A percentile compares a stretch with the other conserved stretches of the same genome.
phyloP scores from a whole-genome alignment of 2,329 filamentous ascomycete genomes.

The Huntiella omanensis region DNA sequence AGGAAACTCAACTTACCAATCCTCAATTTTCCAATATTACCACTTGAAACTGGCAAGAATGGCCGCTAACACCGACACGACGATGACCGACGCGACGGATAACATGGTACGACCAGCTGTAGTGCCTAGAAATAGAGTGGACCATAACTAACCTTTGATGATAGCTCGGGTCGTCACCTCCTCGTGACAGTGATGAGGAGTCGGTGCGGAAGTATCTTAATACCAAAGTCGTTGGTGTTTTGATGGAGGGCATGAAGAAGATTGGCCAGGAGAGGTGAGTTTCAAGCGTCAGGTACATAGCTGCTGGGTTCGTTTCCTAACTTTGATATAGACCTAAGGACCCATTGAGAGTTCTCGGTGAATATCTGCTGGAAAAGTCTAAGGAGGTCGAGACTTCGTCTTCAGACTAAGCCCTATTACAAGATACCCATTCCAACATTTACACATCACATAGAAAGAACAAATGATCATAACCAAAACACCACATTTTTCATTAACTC shows the following conservation, averaged over 20 bases:
- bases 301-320: background rate
- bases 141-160: too few species aligned
- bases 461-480: background rate
- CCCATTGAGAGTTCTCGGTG: constrained; percentile 48
- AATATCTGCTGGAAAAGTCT: constrained; percentile 50
- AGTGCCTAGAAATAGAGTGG: too few species aligned
- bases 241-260: constrained; percentile 59
- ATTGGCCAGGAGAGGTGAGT: constrained; percentile 53
- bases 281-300: background rate
- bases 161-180: too few species aligned
- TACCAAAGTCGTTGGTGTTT: constrained; percentile 44
- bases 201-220: constrained; percentile 55
- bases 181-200: constrained; percentile 32
- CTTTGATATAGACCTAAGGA: constrained; percentile 36
- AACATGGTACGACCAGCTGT: too few species aligned
- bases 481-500: background rate
- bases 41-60: background rate
- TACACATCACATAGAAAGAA: background rate
- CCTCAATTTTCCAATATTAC: background rate
- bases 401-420: background rate
- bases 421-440: background rate
- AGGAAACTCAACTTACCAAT: too few species aligned
- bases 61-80: constrained; percentile 5
- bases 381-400: constrained; percentile 37
- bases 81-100: constrained; percentile 6